Base-by-base conservation (phyloP, 73 alveolate species). In the Tetrahymena borealis region DNA sequence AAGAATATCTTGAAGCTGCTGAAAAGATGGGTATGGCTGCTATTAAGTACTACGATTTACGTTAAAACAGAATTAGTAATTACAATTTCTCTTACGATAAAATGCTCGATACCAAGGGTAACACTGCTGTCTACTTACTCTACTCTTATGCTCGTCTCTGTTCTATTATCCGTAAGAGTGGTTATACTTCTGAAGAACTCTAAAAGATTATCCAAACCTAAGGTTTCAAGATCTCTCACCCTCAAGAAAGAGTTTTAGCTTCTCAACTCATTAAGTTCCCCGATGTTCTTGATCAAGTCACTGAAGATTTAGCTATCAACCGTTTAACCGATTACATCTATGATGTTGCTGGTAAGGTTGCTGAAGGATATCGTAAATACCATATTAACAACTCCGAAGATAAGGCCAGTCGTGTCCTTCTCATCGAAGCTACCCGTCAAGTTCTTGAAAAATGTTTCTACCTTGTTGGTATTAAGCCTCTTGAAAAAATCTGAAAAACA, bases 101-200 rank as follows among this genome's bases (percentile, higher is more conserved):
- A 97, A 98, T 99, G 99, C 98, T 99, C 77, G 99, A 99, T 93
- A 99, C 99, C 78, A 98, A 98, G 85, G 99, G 99, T 33, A 99
- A 99, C 97, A 99, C 99, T 37, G 99, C 99, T 24, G 99, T 99
- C 20, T 99, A 98, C 93, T 94, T 99, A 37, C 98, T 98, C 91
- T 99, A 98, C 93, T 97, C 98, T 94, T 99, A 98, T 95, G 99
- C 99, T 91, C 96, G 99, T 93, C 97, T 99, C 40, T 96, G 99
- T 39, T 98, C 99, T 12, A 98, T 99, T 79, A 94, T 97, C 93
- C 92, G 99, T 93, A 98, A 99, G 94, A 98, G 98, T 36, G 99
- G 98, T 39, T 78, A 94, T 35, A 91, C 38, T 18, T 39, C 60
- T 39, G 33, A 78, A 33, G 91, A 94, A 24, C 91, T 96, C 91